Percentiles rank a stretch among this genome's conserved stretches.
phyloP scores from a whole-genome alignment of 495 filamentous ascomycete species.

The Terfezia boudieri region DNA sequence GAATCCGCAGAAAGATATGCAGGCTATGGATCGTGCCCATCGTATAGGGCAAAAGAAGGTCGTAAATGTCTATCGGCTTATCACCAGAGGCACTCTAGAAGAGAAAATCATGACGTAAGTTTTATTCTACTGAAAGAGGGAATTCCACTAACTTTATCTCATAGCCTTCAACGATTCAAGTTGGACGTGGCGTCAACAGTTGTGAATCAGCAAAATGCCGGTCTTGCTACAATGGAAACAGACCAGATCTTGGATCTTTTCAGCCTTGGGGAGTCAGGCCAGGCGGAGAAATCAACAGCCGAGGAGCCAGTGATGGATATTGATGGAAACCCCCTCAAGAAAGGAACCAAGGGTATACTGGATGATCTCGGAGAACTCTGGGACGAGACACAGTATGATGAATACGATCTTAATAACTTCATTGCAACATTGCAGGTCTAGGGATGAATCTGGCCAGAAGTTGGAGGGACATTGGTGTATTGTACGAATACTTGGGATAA shows the following conservation, averaged over 20 bases:
- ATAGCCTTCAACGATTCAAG: conserved; percentile 93
- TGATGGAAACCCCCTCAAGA: conserved; percentile 74
- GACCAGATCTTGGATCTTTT: conserved; percentile 95
- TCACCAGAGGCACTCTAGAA: conserved; percentile 86
- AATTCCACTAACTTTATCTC: conserved; percentile 2
- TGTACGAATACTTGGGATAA: no score
- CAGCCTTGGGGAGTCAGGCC: conserved; percentile 61
- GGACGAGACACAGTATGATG: conserved; percentile 92
- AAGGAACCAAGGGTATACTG: conserved; percentile 80
- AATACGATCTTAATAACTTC: conserved; percentile 85
- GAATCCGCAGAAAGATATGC: conserved; percentile 97
- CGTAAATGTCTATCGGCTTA: conserved; percentile 94
- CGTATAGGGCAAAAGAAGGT: conserved; percentile 99
- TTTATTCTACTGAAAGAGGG: neutral
- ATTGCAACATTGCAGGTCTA: conserved; percentile 56
- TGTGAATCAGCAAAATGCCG: conserved; percentile 96
- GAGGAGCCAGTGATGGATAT: conserved; percentile 74
- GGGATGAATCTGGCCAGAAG: neutral
- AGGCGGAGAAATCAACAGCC: conserved; percentile 39
- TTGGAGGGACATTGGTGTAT: no score
- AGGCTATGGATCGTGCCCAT: conserved; percentile 97
- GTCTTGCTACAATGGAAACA: conserved; percentile 86
- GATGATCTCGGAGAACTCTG: conserved; percentile 90
- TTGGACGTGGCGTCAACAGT: conserved; percentile 96
- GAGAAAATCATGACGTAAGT: conserved; percentile 89